These are phyloP conservation scores for Aegilops speltoides DNA, from an alignment of 176 grass and related monocot species.

Conservation along the genomic window DNA sequence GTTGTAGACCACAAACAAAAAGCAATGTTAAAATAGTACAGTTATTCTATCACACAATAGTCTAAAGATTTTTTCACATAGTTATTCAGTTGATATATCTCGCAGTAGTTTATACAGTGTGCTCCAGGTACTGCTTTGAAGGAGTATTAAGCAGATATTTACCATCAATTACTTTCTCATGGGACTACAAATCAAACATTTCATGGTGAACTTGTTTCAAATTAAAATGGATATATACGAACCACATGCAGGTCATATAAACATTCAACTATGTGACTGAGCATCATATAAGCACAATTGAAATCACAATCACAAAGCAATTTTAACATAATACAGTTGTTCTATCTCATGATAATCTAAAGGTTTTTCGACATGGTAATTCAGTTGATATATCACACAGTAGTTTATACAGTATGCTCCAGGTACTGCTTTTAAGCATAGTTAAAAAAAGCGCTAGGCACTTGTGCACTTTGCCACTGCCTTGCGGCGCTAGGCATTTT, in stretches of 20 bases:
- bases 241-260: too few species aligned
- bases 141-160: background rate
- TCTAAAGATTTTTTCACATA: background rate
- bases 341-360: background rate
- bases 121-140: background rate
- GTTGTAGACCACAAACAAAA: background rate
- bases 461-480: too few species aligned
- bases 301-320: background rate
- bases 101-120: background rate
- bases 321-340: background rate
- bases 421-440: background rate
- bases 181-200: too few species aligned
- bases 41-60: constrained; percentile 1
- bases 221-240: too few species aligned
- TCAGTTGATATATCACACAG: background rate
- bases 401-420: background rate
- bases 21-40: background rate
- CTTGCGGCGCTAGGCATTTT: too few species aligned
- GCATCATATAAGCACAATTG: too few species aligned
- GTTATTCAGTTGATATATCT: background rate
- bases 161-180: background rate
- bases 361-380: background rate
- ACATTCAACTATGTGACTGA: too few species aligned
- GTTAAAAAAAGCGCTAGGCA: too few species aligned
- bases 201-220: too few species aligned